A percentile compares a stretch with the other conserved stretches of the same genome.
These are phyloP conservation scores for Monosporascus sp. DNA, from an alignment of 2,329 filamentous ascomycete genomes.

Conservation along the genomic window DNA sequence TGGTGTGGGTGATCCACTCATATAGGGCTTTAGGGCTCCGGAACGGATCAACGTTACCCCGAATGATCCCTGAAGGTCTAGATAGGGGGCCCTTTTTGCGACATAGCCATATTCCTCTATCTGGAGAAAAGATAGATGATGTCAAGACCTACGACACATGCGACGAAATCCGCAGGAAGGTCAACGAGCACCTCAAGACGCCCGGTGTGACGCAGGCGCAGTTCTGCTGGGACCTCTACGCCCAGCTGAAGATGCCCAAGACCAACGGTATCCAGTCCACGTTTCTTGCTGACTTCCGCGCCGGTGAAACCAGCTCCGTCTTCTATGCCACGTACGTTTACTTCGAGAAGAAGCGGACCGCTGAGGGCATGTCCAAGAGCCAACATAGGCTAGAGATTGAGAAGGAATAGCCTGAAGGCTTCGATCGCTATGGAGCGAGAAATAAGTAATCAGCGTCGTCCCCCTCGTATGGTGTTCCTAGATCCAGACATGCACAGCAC, in stretches of 20 bases:
- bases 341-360: constrained; percentile 6
- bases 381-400: constrained; percentile 5
- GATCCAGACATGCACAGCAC: no score
- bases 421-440: neutral
- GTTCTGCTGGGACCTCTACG: constrained; percentile 40
- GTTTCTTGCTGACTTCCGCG: constrained; percentile 41
- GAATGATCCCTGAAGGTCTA: no score
- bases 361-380: constrained; percentile 5
- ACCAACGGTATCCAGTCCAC: constrained; percentile 27
- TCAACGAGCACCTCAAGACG: constrained; percentile 43
- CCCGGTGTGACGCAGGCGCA: constrained; percentile 43
- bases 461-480: no score
- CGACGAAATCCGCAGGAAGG: constrained; percentile 52
- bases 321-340: constrained; percentile 41
- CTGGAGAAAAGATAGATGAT: constrained; percentile 34
- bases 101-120: constrained; percentile 35
- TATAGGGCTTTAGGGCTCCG: no score
- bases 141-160: constrained; percentile 52
- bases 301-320: constrained; percentile 39
- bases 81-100: no score
- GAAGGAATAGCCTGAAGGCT: neutral
- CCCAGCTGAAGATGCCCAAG: constrained; percentile 29
- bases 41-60: no score
- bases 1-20: no score
- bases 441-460: no score